Percentiles rank a stretch among this genome's conserved stretches.
These are phyloP conservation scores for Setaria italica DNA, from an alignment of 202 grass and related monocot genomes.

Conservation along the genomic window DNA sequence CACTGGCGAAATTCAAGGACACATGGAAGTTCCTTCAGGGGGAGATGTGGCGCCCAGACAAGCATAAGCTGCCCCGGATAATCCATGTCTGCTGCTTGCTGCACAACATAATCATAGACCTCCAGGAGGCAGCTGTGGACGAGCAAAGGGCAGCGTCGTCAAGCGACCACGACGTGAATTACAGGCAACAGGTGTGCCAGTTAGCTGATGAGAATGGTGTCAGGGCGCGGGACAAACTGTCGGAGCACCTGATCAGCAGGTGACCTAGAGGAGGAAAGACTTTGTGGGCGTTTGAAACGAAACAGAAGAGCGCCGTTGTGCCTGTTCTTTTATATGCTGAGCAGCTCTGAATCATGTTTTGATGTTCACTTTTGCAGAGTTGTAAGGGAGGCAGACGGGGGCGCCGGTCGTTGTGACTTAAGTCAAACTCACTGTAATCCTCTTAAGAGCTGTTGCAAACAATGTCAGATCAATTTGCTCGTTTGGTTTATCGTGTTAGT, in stretches of 20 bases:
- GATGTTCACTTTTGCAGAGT: too few relatives aligned
- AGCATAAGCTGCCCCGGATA: slow-evolving; percentile 77
- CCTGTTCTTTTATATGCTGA: background rate
- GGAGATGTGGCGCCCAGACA: slow-evolving; percentile 95
- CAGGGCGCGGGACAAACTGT: slow-evolving; percentile 64
- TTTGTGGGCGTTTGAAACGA: background rate
- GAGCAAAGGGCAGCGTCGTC: slow-evolving; percentile 29
- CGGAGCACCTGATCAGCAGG: slow-evolving; percentile 49
- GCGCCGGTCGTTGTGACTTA: too few relatives aligned
- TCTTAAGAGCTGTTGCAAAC: too few relatives aligned
- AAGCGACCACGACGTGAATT: slow-evolving; percentile 66
- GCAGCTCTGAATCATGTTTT: slow-evolving; percentile 36
- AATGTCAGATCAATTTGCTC: too few relatives aligned
- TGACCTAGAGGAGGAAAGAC: slow-evolving; percentile 7
- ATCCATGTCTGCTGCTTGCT: slow-evolving; percentile 85
- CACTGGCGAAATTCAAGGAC: slow-evolving; percentile 77
- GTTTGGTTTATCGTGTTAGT: too few relatives aligned
- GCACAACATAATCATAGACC: slow-evolving; percentile 81
- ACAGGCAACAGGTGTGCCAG: slow-evolving; percentile 71
- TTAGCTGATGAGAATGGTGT: slow-evolving; percentile 63
- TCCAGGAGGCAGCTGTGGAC: slow-evolving; percentile 50
- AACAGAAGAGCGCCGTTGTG: background rate
- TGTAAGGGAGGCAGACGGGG: too few relatives aligned
- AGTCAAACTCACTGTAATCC: too few relatives aligned
- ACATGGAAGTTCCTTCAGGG: slow-evolving; percentile 89